phyloP scores from a whole-genome alignment of 164 flowering plant species.

The Berberis vulgaris region DNA sequence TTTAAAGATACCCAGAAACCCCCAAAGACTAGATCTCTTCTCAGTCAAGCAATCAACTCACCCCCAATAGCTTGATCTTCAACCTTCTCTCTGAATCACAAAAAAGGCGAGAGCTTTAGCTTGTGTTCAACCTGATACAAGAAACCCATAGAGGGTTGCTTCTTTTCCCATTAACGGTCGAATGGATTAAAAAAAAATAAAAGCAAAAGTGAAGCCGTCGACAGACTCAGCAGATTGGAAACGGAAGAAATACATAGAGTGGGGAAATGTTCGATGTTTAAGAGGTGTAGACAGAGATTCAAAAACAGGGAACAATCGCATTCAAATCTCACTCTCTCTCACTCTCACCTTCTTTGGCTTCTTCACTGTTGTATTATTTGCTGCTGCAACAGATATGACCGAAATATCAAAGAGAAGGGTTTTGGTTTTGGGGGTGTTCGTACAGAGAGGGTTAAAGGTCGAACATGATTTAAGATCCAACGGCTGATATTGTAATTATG shows the following conservation, averaged over 20 bases:
- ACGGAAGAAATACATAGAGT: neutral
- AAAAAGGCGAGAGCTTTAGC: neutral
- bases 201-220: neutral
- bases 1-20: slow-evolving; percentile 6
- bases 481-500: slow-evolving; percentile 8
- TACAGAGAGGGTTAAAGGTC: neutral
- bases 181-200: slow-evolving; percentile 1
- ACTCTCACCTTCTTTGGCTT: no score
- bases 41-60: slow-evolving; percentile 5
- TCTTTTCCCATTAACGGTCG: slow-evolving; percentile 8
- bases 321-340: no score
- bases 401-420: no score
- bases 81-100: slow-evolving; percentile 1
- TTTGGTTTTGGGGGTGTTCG: neutral
- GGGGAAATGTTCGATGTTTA: no score
- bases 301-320: no score
- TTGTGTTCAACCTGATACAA: slow-evolving; percentile 1
- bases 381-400: no score
- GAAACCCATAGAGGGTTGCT: neutral
- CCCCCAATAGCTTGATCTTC: slow-evolving; percentile 6
- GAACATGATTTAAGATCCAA: slow-evolving; percentile 7
- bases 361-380: no score
- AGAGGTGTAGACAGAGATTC: no score
- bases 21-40: slow-evolving; percentile 3
- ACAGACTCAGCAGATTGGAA: neutral